These are phyloP conservation scores for Populus alba DNA, from an alignment of 345 rosid genomes.

Conservation along the genomic window DNA sequence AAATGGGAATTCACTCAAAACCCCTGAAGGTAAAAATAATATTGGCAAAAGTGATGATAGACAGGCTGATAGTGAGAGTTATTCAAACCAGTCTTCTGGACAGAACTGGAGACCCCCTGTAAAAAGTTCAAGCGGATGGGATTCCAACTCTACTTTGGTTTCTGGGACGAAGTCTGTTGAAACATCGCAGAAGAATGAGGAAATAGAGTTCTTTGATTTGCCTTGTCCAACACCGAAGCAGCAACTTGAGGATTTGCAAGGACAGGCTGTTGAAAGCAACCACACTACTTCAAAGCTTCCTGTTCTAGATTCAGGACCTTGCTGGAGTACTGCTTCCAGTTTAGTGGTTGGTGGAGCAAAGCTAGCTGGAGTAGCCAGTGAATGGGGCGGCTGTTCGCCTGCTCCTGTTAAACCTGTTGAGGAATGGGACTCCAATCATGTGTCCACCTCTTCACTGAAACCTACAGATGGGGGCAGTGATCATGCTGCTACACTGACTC, in stretches of 20 bases:
- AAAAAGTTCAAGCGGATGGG: slow-evolving; percentile 28
- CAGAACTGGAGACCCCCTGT: slow-evolving; percentile 41
- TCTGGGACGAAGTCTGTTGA: slow-evolving; percentile 43
- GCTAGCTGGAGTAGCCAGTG: slow-evolving; percentile 52
- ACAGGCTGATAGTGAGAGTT: slow-evolving; percentile 39
- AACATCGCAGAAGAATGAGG: slow-evolving; percentile 41
- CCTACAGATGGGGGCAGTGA: slow-evolving; percentile 41
- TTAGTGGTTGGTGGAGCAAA: slow-evolving; percentile 53
- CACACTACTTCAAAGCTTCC: slow-evolving; percentile 47
- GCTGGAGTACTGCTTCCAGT: slow-evolving; percentile 71
- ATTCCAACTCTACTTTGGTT: slow-evolving; percentile 33
- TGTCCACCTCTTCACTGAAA: slow-evolving; percentile 51
- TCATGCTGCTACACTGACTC: slow-evolving; percentile 58
- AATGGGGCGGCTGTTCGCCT: slow-evolving; percentile 49
- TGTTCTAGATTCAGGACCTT: slow-evolving; percentile 60
- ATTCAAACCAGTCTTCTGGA: slow-evolving; percentile 41
- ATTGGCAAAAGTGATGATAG: slow-evolving; percentile 24
- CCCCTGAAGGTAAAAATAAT: slow-evolving; percentile 17
- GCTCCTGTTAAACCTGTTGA: slow-evolving; percentile 38
- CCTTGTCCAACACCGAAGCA: slow-evolving; percentile 48
- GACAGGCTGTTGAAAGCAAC: slow-evolving; percentile 43
- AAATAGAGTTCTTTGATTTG: slow-evolving; percentile 46
- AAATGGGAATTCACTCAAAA: slow-evolving; percentile 21
- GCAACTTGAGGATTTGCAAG: slow-evolving; percentile 42
- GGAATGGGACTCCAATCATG: slow-evolving; percentile 47